Base-by-base conservation (phyloP, 2,329 filamentous ascomycete species). In the Sporothrix luriei region DNA sequence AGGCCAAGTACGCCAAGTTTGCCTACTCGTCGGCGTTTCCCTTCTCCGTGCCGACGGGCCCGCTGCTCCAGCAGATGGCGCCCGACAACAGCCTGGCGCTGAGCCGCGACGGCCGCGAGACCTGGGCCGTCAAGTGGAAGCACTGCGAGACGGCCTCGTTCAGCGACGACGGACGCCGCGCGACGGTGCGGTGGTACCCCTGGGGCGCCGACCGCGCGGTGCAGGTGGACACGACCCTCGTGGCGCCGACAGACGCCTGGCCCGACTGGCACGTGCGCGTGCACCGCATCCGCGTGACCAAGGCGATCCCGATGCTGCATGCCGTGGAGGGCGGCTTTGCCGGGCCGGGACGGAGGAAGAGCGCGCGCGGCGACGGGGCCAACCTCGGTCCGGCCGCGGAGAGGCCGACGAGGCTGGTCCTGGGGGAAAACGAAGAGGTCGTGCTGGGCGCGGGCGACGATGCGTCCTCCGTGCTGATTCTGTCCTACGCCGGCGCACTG, bases 1-100 rank as follows among this genome's bases (percentile, higher is more conserved):
- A 80, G 69, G 79, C 80, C 3, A 82, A 75, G 71, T 81, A 80
- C 71, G 73, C 76, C 68, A 81, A 80, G 72, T 79, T 81, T 55
- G 79, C 79, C 19, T 81, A 82, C 72, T 82, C 80, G 0, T 82
- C 80, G 6, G 72, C 79, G 1, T 81, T 82, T 68, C 77, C 74
- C 1, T 82, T 82, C 68, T 76, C 74, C 43, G 78, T 80, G 5
- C 78, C 78, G 0, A 75, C 74, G 0, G 78, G 78, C 1, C 68
- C 74, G 1, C 71, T 76, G 14, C 71, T 80, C 6, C 72, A 77
- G 38, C 78, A 76, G 59, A 21, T 74, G n/a, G 73, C 71, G 3
- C 73, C 74, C 4, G 74, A 76, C 67, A 76, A 70, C 57, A 72
- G 69, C 19, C 70, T 76, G 26, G 69, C 66, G 13, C 29, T 74